phyloP scores from a whole-genome alignment of 139 green algal species.

The Pleodorina starrii region DNA sequence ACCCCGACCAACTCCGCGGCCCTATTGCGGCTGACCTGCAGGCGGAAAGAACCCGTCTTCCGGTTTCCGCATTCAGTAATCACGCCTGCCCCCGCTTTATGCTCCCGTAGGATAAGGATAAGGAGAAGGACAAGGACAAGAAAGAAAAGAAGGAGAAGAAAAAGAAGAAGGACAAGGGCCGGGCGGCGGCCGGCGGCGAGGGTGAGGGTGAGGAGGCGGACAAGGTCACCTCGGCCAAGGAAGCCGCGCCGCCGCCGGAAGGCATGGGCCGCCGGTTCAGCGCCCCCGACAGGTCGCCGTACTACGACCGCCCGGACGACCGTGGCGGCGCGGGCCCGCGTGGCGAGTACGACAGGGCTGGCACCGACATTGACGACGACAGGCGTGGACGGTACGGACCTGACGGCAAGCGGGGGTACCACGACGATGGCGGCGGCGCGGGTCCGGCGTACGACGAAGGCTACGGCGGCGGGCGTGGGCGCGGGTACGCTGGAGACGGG shows the following conservation, averaged over 20 bases:
- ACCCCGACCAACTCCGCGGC: no score
- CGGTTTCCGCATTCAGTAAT: no score
- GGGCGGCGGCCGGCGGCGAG: neutral
- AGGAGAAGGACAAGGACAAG: constrained; percentile 50
- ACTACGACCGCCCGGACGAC: constrained; percentile 11
- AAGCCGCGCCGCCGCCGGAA: neutral
- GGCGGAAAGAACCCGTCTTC: no score
- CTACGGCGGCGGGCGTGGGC: neutral
- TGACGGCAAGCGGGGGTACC: neutral
- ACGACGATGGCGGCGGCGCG: neutral
- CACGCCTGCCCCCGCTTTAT: no score
- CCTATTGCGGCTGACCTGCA: no score
- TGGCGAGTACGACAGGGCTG: constrained; percentile 4
- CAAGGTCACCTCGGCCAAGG: neutral
- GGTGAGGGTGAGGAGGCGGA: neutral
- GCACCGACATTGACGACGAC: neutral
- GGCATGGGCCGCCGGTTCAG: neutral
- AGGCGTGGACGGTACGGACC: neutral
- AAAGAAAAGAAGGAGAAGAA: constrained; percentile 49
- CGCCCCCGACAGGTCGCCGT: constrained; percentile 12
- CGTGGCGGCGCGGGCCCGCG: neutral
- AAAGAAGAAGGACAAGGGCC: constrained; percentile 31
- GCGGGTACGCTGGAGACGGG: neutral
- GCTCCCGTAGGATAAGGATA: no score
- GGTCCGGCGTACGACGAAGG: neutral